A percentile compares a stretch with the other conserved stretches of the same genome.
Conservation (phyloP, 768 basidiomycete species). For the Boletellus emodensis region DNA sequence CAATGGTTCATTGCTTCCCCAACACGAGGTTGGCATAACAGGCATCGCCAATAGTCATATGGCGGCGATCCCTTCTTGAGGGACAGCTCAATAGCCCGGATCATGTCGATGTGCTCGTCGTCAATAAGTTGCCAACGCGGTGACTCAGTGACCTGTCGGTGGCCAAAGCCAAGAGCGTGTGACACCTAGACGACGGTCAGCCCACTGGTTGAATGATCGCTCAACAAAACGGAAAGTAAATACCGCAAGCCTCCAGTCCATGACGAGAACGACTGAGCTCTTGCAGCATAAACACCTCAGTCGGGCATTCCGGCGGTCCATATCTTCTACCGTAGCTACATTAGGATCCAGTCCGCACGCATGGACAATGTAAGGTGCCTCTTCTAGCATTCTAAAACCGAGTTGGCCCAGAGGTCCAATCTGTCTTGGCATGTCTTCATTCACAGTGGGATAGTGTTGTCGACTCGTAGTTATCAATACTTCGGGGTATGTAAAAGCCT, state of each 20-base stretch:
- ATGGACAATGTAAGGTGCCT: constrained; percentile 1
- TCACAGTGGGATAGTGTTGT: not conserved
- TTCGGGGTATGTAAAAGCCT: not conserved
- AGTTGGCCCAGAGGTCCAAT: not conserved
- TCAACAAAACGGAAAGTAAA: not conserved
- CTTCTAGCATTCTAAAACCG: not conserved
- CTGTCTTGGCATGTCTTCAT: too few species aligned
- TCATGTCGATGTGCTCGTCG: not conserved
- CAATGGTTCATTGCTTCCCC: too few species aligned
- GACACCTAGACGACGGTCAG: too few species aligned
- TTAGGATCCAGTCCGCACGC: constrained; percentile 6
- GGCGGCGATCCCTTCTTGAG: not conserved
- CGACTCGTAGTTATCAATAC: not conserved
- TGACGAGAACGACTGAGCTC: not conserved
- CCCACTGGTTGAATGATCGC: too few species aligned
- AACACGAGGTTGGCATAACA: not conserved
- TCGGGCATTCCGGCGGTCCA: constrained; percentile 7
- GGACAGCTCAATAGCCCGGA: not conserved
- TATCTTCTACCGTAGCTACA: constrained; percentile 7
- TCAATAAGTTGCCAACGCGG: not conserved
- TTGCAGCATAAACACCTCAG: not conserved
- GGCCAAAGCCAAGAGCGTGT: too few species aligned
- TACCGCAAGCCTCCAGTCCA: constrained; percentile 5
- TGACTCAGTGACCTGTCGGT: not conserved
- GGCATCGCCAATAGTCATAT: not conserved